These are phyloP conservation scores for Blastomyces silverae DNA, from an alignment of 2,329 filamentous ascomycete species.

Conservation along the genomic window DNA sequence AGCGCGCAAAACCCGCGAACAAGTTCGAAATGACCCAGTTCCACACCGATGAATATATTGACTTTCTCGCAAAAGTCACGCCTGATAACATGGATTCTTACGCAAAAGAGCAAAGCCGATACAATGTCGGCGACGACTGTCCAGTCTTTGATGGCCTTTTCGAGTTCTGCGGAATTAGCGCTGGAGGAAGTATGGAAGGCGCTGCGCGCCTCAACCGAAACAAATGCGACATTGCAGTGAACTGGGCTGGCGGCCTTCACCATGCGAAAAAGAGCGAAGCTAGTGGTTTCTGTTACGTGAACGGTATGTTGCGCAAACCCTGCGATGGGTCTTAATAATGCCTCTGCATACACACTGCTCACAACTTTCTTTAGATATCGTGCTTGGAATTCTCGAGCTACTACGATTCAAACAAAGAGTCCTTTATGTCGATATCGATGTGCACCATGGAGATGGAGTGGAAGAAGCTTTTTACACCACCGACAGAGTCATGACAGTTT, in stretches of 20 bases:
- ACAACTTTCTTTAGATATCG: conserved; percentile 48
- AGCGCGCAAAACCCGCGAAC: conserved; percentile 72
- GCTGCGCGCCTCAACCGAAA: conserved; percentile 60
- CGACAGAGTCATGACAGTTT: conserved; percentile 64
- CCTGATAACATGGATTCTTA: conserved; percentile 98
- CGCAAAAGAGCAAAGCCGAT: conserved; percentile 77
- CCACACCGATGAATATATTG: conserved; percentile 67
- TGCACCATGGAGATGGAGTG: conserved; percentile 62
- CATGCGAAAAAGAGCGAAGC: conserved; percentile 94
- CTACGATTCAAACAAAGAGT: conserved; percentile 58
- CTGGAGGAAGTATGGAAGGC: conserved; percentile 64
- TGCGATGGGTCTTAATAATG: background rate
- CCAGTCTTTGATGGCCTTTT: conserved; percentile 65
- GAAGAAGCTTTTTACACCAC: conserved; percentile 67
- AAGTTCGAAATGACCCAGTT: conserved; percentile 68
- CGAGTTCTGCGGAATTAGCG: conserved; percentile 64
- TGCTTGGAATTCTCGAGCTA: conserved; percentile 59
- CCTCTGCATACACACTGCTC: conserved; percentile 16
- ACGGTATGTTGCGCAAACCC: conserved; percentile 45
- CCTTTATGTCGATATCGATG: conserved; percentile 61
- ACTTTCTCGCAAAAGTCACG: conserved; percentile 76
- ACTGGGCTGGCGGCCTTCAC: conserved; percentile 94
- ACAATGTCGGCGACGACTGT: conserved; percentile 59
- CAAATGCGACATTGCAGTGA: conserved; percentile 62
- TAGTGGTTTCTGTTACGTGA: conserved; percentile 97